Conservation (phyloP, 23 red algal species). For the Gracilaria domingensis region DNA sequence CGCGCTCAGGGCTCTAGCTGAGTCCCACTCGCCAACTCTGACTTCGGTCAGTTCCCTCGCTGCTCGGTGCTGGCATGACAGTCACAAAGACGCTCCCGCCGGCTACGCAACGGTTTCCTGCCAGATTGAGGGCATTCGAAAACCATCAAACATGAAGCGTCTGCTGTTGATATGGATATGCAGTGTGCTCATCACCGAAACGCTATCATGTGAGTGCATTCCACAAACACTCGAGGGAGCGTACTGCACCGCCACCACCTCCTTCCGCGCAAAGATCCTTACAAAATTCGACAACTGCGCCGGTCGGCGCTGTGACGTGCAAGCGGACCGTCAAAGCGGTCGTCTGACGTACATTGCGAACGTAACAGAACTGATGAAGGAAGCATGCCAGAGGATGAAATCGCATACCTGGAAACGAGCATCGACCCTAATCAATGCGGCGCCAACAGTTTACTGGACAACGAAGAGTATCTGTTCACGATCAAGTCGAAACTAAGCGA, state of each 20-base stretch:
- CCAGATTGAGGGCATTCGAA: too few species aligned
- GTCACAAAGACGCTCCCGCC: too few species aligned
- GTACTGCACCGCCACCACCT: not conserved
- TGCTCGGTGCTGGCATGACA: too few species aligned
- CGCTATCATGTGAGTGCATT: not conserved
- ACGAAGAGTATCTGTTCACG: constrained; percentile 23
- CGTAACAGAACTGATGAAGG: not conserved
- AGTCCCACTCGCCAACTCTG: too few species aligned
- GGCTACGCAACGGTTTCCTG: too few species aligned
- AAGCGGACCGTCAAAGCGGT: not conserved
- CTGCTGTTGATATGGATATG: not conserved
- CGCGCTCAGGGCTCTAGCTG: too few species aligned
- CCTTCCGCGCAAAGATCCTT: constrained; percentile 6
- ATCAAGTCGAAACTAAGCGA: constrained; percentile 12
- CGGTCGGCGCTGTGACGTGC: not conserved
- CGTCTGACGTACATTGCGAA: constrained; percentile 4
- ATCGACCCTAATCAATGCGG: constrained; percentile 14
- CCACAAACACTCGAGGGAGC: not conserved
- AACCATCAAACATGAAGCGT: not conserved
- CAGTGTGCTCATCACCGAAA: not conserved
- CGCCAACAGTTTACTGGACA: not conserved
- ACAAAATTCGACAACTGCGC: not conserved
- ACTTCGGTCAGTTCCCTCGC: too few species aligned
- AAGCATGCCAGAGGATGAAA: constrained; percentile 16
- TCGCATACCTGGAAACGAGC: not conserved